Base-by-base conservation (phyloP, 192 early-diverging fungal species). In the Rhizoclosmatium sp. region DNA sequence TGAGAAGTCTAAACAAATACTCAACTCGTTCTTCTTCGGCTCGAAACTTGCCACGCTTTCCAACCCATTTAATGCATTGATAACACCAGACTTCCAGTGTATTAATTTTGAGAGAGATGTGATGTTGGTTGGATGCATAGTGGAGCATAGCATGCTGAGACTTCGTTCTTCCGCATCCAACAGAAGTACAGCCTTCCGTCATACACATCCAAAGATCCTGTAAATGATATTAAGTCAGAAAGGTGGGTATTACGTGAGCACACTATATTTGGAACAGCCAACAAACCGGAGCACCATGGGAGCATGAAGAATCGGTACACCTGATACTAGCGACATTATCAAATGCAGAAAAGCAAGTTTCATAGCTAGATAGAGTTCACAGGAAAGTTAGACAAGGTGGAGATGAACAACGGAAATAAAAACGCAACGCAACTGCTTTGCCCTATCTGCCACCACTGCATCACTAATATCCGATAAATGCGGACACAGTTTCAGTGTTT, bases 121-220 rank as follows among this genome's bases (percentile, higher is more conserved):
- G 59, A 47, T 75, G 72, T 2, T 7, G 21, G n/a, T 59, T 39
- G 12, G 72, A 9, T 9, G 58, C 46, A 44, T 44, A 62, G 39
- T 75, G 72, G 19, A 47, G 45, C 72, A 75, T 62, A 2, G 59
- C 72, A 59, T 75, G 72, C 16, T 75, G 72, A 21, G 9, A 19
- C 61, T 75, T 75, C 21, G 72, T 75, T n/a, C 72, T 56, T 5
- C 72, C 72, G 59, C 72, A 75, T 21, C 72, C 72, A 14, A 40
- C 40, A 46, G 58, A 61, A 10, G 3, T 7, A 45, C 72, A 75
- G 72, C 61, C 7, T 60, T 59, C n/a, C 14, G 56, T 62, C 72
- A 75, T 75, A 40, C 72, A 75, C 72, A 75, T 75, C 72, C 72
- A 75, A 1, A 75, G 72, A 42, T 75, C 72, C 72, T 75, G 39